Evolutionary conservation across 225 moss, liverwort and hornwort genomes (phyloP).

Genomic region (Lunularia cruciata): DNA sequence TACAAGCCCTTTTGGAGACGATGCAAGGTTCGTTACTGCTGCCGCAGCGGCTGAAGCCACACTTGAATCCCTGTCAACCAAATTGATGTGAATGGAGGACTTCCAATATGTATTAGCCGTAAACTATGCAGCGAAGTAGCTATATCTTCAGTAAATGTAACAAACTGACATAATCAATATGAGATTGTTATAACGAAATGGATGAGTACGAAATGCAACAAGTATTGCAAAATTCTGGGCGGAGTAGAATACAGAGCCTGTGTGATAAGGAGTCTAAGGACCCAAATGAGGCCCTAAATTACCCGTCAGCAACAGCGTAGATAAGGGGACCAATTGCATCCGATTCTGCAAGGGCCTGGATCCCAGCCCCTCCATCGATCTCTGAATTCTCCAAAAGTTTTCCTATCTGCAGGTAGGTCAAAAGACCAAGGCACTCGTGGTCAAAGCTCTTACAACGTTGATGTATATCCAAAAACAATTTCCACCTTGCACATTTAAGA

Average conservation of each 20-base stretch:
- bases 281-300: constrained; percentile 1
- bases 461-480: too few species aligned
- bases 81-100: too few species aligned
- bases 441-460: neutral
- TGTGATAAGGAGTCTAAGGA: too few species aligned
- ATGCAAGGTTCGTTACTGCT: constrained; percentile 57
- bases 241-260: neutral
- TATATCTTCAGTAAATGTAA: too few species aligned
- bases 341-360: constrained; percentile 41
- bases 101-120: too few species aligned
- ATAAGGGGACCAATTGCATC: constrained; percentile 14
- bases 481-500: neutral
- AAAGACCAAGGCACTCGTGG: neutral
- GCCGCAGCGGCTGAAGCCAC: constrained; percentile 75
- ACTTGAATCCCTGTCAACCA: constrained; percentile 42
- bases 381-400: constrained; percentile 45
- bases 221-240: too few species aligned
- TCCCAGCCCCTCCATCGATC: constrained; percentile 44
- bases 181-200: too few species aligned
- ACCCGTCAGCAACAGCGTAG: constrained; percentile 36
- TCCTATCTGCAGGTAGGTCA: constrained; percentile 46
- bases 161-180: too few species aligned
- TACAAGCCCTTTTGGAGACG: constrained; percentile 56
- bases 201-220: too few species aligned
- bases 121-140: too few species aligned